These are phyloP conservation scores for Daldinia decipiens DNA, from an alignment of 495 filamentous ascomycete genomes.

Conservation along the genomic window DNA sequence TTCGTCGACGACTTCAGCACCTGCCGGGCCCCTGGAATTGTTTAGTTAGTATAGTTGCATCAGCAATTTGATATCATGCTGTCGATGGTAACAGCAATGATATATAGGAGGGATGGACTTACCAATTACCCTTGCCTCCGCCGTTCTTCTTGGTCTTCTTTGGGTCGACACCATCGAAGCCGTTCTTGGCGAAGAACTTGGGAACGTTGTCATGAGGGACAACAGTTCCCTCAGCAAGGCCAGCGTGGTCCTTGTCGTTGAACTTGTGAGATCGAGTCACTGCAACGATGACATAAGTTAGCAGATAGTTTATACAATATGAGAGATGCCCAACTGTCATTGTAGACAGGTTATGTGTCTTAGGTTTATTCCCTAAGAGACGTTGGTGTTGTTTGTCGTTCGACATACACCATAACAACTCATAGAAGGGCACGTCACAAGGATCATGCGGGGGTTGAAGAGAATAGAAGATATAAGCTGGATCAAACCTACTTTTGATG, in stretches of 20 bases:
- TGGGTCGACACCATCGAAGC: conserved; percentile 82
- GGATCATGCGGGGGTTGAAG: conserved; percentile 24
- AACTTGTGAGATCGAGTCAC: conserved; percentile 96
- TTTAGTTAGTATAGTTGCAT: conserved; percentile 11
- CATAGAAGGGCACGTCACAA: conserved; percentile 28
- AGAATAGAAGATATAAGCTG: conserved; percentile 11
- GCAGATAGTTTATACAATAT: conserved; percentile 15
- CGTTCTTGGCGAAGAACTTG: conserved; percentile 91
- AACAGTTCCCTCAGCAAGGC: conserved; percentile 69
- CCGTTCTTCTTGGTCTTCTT: conserved; percentile 98
- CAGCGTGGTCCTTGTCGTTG: conserved; percentile 87
- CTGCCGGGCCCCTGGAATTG: conserved; percentile 76
- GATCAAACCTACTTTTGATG: conserved; percentile 41
- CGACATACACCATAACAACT: conserved; percentile 9
- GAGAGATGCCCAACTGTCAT: not conserved
- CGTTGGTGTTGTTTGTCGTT: conserved; percentile 24
- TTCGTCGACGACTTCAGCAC: conserved; percentile 84
- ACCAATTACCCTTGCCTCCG: conserved; percentile 94
- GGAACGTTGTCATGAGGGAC: conserved; percentile 76
- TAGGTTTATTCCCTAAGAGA: conserved; percentile 12
- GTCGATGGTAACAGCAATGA: not conserved
- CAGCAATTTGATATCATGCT: not conserved
- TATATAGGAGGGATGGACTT: conserved; percentile 48
- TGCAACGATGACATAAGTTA: conserved; percentile 50
- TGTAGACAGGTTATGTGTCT: not conserved